Evolutionary conservation across 2,329 filamentous ascomycete species (phyloP), one percentile per base, ranked within the genome.

Genomic region (Trichoderma simmonsii): DNA sequence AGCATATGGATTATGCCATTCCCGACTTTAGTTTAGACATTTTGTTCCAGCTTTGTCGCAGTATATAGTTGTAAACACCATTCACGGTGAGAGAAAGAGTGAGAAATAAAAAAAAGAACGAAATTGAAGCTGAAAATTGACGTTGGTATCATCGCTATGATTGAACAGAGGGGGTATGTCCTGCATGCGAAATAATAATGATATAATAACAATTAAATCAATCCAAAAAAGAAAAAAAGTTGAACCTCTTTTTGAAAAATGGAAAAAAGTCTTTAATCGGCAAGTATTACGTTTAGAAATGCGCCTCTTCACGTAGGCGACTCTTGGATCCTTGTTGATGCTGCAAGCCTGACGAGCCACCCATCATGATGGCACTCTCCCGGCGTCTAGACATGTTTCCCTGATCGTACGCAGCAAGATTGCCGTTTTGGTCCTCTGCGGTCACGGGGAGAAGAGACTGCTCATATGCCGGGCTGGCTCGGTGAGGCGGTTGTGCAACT

Each of bases 301-400:
- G 84, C n/a, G 83, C 83, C 78, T 88, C 86, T 73, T 89, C 87
- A 48, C 86, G 83, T 39, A 89, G 80, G 12, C 86, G 86, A 74
- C 86, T 88, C 77, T 85, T 86, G 0, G 85, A 86, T 51, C 81
- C 80, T 75, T 88, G 86, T 24, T 85, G 83, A 68, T 83, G 83
- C 68, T 83, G 86, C 36, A 88, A 79, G 30, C 84, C 83, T 65
- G 81, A 78, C 74, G 86, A 82, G 24, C 82, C 82, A 72, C 86
- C 83, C 77, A 86, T 83, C 73, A 90, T 88, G 79, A 91, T 88
- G 60, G 84, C 83, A 76, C 90, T 91, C 79, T 91, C 89, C 64
- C 89, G 85, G 63, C 88, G 84, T 82, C 87, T 73, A 76, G 76
- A 70, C 32, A 32, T 69, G 28, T 48, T 43, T 24, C 39, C 69